phyloP scores from a whole-genome alignment of 108 stramenopile species.

The Fragilaria radians region DNA sequence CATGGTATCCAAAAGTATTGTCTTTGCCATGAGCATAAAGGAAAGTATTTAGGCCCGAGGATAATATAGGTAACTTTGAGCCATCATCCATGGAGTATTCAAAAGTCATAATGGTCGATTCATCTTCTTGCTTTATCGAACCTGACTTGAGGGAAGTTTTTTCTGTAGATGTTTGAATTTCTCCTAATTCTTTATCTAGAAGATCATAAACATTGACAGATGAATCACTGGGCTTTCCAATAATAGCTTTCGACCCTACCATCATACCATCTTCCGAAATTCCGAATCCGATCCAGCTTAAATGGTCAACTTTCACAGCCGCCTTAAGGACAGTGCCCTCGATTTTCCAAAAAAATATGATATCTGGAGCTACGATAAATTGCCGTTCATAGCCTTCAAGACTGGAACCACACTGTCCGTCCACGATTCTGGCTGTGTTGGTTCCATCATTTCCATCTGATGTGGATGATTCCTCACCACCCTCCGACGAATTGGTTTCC shows the following conservation, averaged over 20 bases:
- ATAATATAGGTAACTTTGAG: neutral
- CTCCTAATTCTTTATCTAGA: neutral
- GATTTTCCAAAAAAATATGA: constrained; percentile 15
- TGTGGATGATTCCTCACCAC: neutral
- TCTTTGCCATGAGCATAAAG: constrained; percentile 29
- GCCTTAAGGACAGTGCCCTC: neutral
- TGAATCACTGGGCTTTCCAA: constrained; percentile 23
- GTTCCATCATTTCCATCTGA: neutral
- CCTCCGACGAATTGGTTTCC: neutral
- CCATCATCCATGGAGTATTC: constrained; percentile 18
- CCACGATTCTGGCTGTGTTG: constrained; percentile 12
- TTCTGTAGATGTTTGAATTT: constrained; percentile 9
- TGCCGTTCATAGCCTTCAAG: constrained; percentile 6
- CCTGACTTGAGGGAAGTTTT: constrained; percentile 14
- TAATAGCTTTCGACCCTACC: constrained; percentile 39
- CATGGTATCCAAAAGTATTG: constrained; percentile 33
- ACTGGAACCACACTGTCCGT: constrained; percentile 6
- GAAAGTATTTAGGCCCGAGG: constrained; percentile 24
- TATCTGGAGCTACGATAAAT: constrained; percentile 7
- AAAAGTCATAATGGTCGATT: constrained; percentile 19
- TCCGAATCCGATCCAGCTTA: constrained; percentile 35
- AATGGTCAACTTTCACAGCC: neutral
- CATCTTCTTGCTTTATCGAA: constrained; percentile 16
- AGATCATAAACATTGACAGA: constrained; percentile 19
- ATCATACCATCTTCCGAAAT: constrained; percentile 27